Evolutionary conservation across 495 filamentous ascomycete species (phyloP).

Genomic region (Penicillium cosmopolitanum): DNA sequence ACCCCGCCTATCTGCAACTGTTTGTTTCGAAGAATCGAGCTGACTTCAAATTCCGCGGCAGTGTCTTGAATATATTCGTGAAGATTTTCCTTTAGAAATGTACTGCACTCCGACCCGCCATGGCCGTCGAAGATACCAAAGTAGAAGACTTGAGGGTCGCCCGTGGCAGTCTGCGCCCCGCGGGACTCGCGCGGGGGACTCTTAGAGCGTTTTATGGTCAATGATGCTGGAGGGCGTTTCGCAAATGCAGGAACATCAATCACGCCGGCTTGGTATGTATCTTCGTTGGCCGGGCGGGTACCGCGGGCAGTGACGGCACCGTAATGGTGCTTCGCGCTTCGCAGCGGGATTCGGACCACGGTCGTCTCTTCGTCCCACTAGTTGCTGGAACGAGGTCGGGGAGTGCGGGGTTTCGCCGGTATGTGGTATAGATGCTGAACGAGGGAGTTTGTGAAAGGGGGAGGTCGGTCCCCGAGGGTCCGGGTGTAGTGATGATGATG

Average conservation of each 20-base stretch:
- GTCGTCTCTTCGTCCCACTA: conserved; percentile 78
- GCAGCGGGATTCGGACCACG: conserved; percentile 95
- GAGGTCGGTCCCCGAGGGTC: conserved; percentile 69
- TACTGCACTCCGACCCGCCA: conserved; percentile 86
- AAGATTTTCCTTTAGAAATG: conserved; percentile 79
- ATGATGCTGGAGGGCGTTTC: conserved; percentile 71
- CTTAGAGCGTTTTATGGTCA: conserved; percentile 50
- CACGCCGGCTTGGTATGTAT: conserved; percentile 91
- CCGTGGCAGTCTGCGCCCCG: conserved; percentile 72
- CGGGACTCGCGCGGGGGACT: conserved; percentile 43
- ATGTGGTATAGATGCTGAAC: conserved; percentile 82
- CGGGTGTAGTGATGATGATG: conserved; percentile 89
- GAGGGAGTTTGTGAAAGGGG: conserved; percentile 76
- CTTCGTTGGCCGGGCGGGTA: conserved; percentile 85
- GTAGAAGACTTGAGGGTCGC: conserved; percentile 95
- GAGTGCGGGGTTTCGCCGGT: conserved; percentile 55
- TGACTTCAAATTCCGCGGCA: conserved; percentile 69
- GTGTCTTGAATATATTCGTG: conserved; percentile 88
- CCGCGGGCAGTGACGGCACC: conserved; percentile 80
- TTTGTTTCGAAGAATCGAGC: conserved; percentile 61
- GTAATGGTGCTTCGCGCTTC: conserved; percentile 94
- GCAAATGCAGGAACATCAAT: conserved; percentile 92
- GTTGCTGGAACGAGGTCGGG: conserved; percentile 57
- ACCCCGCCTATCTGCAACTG: conserved; percentile 13
- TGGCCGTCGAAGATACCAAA: conserved; percentile 97